Evolutionary conservation across 192 early-diverging fungal species (phyloP).

Genomic region (Rhizoclosmatium globosum): DNA sequence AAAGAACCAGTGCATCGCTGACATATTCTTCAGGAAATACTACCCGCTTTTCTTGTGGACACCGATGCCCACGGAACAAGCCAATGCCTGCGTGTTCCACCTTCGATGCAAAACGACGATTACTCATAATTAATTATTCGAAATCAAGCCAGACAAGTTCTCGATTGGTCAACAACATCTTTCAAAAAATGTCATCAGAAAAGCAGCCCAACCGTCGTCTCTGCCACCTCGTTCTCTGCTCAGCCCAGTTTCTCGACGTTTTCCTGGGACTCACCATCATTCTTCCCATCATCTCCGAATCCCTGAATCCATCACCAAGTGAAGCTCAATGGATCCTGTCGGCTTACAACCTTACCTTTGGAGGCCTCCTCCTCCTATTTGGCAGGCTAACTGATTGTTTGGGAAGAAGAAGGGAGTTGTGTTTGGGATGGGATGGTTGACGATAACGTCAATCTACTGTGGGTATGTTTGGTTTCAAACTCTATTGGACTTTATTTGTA

Average conservation of each 20-base stretch:
- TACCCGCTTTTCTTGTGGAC: too few species aligned
- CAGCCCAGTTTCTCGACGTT: constrained; percentile 20
- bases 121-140: too few species aligned
- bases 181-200: too few species aligned
- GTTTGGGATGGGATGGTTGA: constrained; percentile 36
- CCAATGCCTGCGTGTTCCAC: too few species aligned
- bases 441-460: neutral
- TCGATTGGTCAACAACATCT: too few species aligned
- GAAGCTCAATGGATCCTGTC: constrained; percentile 18
- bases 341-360: constrained; percentile 38
- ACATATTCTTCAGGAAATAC: too few species aligned
- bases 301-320: neutral
- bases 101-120: too few species aligned
- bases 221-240: constrained; percentile 12
- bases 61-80: too few species aligned
- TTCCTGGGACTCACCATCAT: constrained; percentile 13
- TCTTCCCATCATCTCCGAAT: constrained; percentile 1
- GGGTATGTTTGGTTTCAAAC: neutral
- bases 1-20: too few species aligned
- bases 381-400: constrained; percentile 45
- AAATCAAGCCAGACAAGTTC: too few species aligned
- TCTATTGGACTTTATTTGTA: neutral
- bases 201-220: neutral
- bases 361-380: constrained; percentile 41
- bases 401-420: constrained; percentile 39